These are phyloP conservation scores for Paramecium tetraurelia DNA, from an alignment of 73 alveolate genomes.

Conservation along the genomic window DNA sequence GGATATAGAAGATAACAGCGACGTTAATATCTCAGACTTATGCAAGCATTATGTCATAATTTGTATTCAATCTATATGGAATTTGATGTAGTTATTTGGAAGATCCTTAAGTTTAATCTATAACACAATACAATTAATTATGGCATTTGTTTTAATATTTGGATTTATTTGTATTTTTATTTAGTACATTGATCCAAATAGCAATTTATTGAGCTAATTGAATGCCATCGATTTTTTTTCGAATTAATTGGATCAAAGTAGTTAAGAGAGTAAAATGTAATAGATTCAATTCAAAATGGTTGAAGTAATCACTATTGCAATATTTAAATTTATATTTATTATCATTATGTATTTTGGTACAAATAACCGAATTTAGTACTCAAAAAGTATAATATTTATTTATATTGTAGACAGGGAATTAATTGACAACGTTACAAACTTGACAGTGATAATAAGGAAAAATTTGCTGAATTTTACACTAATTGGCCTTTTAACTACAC, in stretches of 20 bases:
- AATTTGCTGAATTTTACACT: not conserved
- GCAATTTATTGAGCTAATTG: not conserved
- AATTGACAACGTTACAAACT: conserved; percentile 13
- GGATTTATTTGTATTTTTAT: conserved; percentile 39
- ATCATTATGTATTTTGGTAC: conserved; percentile 7
- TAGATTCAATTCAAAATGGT: not conserved
- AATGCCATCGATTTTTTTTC: conserved; percentile 14
- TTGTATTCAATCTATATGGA: not conserved
- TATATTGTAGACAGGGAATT: not conserved
- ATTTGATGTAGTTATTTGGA: not conserved
- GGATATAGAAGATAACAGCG: not conserved
- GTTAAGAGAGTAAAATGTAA: not conserved
- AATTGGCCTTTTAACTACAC: not conserved
- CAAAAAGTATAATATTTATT: not conserved
- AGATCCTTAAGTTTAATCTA: not conserved
- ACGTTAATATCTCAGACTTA: not conserved
- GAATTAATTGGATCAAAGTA: not conserved
- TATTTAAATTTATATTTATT: not conserved
- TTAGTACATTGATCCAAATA: conserved; percentile 10
- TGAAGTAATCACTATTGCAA: not conserved
- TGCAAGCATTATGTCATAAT: not conserved
- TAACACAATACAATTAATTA: not conserved
- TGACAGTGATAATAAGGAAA: conserved; percentile 20
- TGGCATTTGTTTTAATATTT: not conserved
- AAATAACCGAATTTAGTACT: conserved; percentile 12